phyloP scores from a whole-genome alignment of 768 basidiomycete genomes.

The Agaricus blazei region DNA sequence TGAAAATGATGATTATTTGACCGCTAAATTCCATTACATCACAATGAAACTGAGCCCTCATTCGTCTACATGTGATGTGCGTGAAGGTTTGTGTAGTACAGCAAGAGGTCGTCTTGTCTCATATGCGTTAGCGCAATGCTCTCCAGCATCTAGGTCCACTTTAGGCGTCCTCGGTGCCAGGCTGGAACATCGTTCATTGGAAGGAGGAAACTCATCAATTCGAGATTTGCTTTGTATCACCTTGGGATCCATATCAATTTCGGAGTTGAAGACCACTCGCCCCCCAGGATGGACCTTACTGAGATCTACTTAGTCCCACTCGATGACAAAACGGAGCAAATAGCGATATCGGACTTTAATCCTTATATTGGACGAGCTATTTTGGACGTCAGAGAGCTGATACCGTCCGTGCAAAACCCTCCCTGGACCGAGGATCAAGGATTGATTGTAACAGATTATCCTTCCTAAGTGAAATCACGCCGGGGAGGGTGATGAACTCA shows the following conservation, averaged over 20 bases:
- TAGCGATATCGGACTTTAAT: background rate
- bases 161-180: background rate
- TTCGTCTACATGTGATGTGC: background rate
- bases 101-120: background rate
- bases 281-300: background rate
- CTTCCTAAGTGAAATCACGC: background rate
- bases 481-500: too few relatives aligned
- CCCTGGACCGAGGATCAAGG: too few relatives aligned
- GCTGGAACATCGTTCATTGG: too few relatives aligned
- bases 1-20: too few relatives aligned
- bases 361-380: constrained; percentile 4
- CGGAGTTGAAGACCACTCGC: background rate
- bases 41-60: background rate
- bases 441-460: background rate
- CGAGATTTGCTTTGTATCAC: background rate
- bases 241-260: background rate
- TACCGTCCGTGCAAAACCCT: too few relatives aligned
- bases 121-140: background rate
- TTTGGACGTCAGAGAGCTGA: background rate
- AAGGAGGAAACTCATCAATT: too few relatives aligned
- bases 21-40: too few relatives aligned
- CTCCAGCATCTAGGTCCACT: background rate
- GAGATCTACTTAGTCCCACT: background rate
- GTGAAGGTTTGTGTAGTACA: background rate
- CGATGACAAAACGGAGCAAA: background rate